Conservation (phyloP, 257 asterid genomes). For the Scutellaria baicalensis region DNA sequence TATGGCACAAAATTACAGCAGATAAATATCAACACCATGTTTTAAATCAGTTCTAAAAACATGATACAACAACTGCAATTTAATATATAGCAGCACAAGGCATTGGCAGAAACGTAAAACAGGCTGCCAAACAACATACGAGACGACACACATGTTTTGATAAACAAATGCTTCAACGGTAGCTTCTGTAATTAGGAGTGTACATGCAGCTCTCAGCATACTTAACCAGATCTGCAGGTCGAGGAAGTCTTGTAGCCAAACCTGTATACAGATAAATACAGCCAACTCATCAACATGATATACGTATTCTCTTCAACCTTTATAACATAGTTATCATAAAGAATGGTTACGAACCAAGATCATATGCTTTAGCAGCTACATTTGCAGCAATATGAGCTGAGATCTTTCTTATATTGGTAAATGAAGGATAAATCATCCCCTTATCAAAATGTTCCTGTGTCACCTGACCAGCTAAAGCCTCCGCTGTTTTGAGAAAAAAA, state of each 20-base stretch:
- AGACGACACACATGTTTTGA: background rate
- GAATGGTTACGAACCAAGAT: conserved; percentile 48
- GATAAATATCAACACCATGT: too few species aligned
- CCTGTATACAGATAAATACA: conserved; percentile 24
- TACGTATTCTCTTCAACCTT: too few species aligned
- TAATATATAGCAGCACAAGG: background rate
- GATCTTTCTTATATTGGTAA: conserved; percentile 68
- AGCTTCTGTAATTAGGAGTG: conserved; percentile 67
- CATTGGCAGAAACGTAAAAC: background rate
- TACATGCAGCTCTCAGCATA: conserved; percentile 98
- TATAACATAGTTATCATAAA: background rate
- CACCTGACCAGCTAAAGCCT: conserved; percentile 88
- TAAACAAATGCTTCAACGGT: conserved; percentile 35
- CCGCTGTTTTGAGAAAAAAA: conserved; percentile 51
- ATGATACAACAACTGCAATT: too few species aligned
- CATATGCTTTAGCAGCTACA: conserved; percentile 96
- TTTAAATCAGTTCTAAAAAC: background rate
- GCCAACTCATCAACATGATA: too few species aligned
- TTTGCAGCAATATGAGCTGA: conserved; percentile 87
- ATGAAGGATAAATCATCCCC: conserved; percentile 92
- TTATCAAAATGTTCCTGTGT: conserved; percentile 74
- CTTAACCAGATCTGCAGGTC: conserved; percentile 72
- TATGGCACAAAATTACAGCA: background rate
- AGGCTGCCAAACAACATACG: conserved; percentile 2
- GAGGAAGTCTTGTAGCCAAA: conserved; percentile 79